phyloP scores from a whole-genome alignment of 805 yeast species.

The Nakazawaea anatomiae region DNA sequence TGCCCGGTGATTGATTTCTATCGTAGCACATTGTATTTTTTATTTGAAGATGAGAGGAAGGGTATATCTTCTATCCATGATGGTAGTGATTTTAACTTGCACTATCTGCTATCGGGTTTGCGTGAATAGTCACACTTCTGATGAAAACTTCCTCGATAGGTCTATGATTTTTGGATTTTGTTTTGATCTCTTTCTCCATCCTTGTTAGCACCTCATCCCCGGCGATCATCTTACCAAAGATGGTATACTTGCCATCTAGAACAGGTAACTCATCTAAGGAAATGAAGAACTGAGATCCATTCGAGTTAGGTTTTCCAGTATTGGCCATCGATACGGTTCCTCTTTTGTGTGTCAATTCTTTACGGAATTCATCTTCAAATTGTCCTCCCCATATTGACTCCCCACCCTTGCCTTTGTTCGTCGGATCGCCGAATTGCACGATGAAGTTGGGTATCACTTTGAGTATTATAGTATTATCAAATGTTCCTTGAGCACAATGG shows the following conservation, averaged over 20 bases:
- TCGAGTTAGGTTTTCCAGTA: slow-evolving; percentile 50
- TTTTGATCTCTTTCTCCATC: slow-evolving; percentile 19
- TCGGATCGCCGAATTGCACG: slow-evolving; percentile 40
- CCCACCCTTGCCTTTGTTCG: slow-evolving; percentile 23
- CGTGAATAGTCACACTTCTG: slow-evolving; percentile 30
- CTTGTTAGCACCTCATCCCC: slow-evolving; percentile 21
- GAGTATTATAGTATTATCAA: slow-evolving; percentile 25
- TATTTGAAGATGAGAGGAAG: too few species aligned
- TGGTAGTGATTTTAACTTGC: too few species aligned
- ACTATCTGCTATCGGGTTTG: slow-evolving; percentile 33
- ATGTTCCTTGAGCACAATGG: slow-evolving; percentile 38
- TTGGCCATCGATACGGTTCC: slow-evolving; percentile 48
- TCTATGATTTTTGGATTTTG: slow-evolving; percentile 28
- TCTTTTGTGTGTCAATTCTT: slow-evolving; percentile 15
- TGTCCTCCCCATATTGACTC: slow-evolving; percentile 22
- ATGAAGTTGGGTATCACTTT: slow-evolving; percentile 46
- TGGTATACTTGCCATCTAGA: slow-evolving; percentile 21
- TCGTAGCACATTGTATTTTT: too few species aligned
- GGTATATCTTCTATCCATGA: neutral
- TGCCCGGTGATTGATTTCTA: neutral
- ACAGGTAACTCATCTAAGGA: slow-evolving; percentile 17
- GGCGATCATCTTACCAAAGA: slow-evolving; percentile 16
- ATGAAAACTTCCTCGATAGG: slow-evolving; percentile 26
- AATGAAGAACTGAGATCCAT: slow-evolving; percentile 56
- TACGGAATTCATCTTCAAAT: slow-evolving; percentile 20